Conservation (phyloP, 768 basidiomycete species). For the Cyathus striatus region DNA sequence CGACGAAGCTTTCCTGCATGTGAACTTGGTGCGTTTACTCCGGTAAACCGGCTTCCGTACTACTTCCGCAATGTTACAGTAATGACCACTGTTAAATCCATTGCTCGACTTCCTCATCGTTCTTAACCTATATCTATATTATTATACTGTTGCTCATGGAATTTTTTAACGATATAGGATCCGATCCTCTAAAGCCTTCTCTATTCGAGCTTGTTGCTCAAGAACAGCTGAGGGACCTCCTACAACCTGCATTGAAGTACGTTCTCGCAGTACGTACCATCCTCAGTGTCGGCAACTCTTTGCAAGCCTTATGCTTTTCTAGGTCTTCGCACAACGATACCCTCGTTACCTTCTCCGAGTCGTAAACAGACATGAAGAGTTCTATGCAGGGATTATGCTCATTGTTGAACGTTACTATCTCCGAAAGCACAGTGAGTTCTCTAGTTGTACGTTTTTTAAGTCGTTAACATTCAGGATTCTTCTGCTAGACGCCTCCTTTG, state of each 20-base stretch:
- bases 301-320: conserved; percentile 1
- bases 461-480: conserved; percentile 1
- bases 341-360: conserved; percentile 89
- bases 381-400: conserved; percentile 86
- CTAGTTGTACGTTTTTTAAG: background rate
- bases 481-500: conserved; percentile 78
- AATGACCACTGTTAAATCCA: too few relatives aligned
- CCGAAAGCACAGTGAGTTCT: conserved; percentile 66
- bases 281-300: background rate
- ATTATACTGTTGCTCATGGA: too few relatives aligned
- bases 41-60: too few relatives aligned
- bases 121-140: too few relatives aligned
- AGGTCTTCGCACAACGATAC: conserved; percentile 94
- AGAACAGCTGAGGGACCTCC: conserved; percentile 85
- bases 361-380: conserved; percentile 94
- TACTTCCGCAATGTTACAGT: too few relatives aligned
- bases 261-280: conserved; percentile 69
- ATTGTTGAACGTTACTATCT: conserved; percentile 91
- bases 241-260: conserved; percentile 95
- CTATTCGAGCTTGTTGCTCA: conserved; percentile 91
- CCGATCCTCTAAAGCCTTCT: conserved; percentile 71
- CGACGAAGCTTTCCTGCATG: too few relatives aligned
- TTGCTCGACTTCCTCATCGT: too few relatives aligned
- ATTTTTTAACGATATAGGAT: conserved; percentile 75
- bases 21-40: too few relatives aligned